Percentiles rank a stretch among this genome's conserved stretches.
Conservation (phyloP, 1,284 basidiomycete genomes). For the Cutaneotrichosporon cutaneum region DNA sequence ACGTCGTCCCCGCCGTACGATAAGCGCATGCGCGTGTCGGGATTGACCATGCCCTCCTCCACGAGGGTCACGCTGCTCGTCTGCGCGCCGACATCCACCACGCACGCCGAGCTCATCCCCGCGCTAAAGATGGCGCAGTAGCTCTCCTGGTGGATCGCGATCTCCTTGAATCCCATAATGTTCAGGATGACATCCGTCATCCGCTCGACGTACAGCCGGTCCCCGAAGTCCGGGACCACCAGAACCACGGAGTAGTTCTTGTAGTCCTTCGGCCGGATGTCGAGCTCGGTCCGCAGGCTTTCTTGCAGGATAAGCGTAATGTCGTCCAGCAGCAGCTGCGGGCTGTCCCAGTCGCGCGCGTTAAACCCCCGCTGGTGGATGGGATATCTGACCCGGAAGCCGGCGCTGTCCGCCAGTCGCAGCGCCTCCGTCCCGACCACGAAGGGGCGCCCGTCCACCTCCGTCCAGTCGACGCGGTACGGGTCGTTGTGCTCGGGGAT, state of each 20-base stretch:
- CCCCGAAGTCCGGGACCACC: conserved; percentile 89
- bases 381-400: conserved; percentile 74
- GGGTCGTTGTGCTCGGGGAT: conserved; percentile 78
- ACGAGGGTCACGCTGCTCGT: conserved; percentile 87
- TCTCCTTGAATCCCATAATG: conserved; percentile 85
- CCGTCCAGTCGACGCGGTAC: conserved; percentile 77
- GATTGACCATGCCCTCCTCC: conserved; percentile 85
- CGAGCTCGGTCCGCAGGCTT: conserved; percentile 64
- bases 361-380: conserved; percentile 76
- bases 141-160: conserved; percentile 90
- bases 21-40: conserved; percentile 84
- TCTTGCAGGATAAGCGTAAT: conserved; percentile 68
- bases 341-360: conserved; percentile 68
- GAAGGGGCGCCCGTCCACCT: conserved; percentile 41
- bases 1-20: conserved; percentile 92
- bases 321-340: conserved; percentile 70
- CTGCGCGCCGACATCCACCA: conserved; percentile 88
- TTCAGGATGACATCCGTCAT: conserved; percentile 73
- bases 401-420: conserved; percentile 63
- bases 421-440: conserved; percentile 62
- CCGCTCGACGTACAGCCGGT: conserved; percentile 76
- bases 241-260: conserved; percentile 85
- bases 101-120: conserved; percentile 89
- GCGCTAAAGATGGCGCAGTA: conserved; percentile 93
- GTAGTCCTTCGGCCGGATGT: conserved; percentile 60